phyloP scores from a whole-genome alignment of 2,329 filamentous ascomycete species.

The Colletotrichum sp. region DNA sequence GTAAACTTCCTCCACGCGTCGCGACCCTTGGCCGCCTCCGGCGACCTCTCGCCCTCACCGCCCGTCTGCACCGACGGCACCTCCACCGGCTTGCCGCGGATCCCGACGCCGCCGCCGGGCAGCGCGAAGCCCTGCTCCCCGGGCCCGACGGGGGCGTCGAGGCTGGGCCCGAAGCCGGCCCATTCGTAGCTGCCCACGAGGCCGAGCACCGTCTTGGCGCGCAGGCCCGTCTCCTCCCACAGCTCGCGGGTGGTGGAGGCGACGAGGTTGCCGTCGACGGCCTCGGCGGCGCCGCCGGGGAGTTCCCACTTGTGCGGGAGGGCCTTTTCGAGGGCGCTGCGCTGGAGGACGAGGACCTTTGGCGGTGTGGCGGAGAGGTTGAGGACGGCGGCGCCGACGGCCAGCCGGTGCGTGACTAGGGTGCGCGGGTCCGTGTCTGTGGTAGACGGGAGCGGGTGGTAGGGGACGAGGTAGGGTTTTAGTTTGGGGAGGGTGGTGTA shows the following conservation, averaged over 20 bases:
- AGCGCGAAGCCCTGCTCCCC: slow-evolving; percentile 15
- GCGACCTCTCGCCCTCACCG: slow-evolving; percentile 2
- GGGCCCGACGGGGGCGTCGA: slow-evolving; percentile 3
- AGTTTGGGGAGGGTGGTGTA: slow-evolving; percentile 9
- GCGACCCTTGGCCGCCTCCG: neutral
- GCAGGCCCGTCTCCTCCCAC: slow-evolving; percentile 54
- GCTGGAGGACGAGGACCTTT: slow-evolving; percentile 45
- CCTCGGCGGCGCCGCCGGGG: slow-evolving; percentile 46
- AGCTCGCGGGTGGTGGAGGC: slow-evolving; percentile 52
- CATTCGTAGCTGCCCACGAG: slow-evolving; percentile 34
- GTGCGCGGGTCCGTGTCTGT: neutral
- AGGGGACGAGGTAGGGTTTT: slow-evolving; percentile 1
- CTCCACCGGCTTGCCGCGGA: neutral
- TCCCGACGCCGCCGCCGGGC: neutral
- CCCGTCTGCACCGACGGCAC: slow-evolving; percentile 7
- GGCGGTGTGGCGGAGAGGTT: slow-evolving; percentile 8
- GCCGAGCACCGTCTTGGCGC: slow-evolving; percentile 42
- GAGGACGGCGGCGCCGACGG: slow-evolving; percentile 19
- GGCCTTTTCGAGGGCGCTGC: slow-evolving; percentile 38
- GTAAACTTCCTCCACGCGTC: slow-evolving; percentile 37
- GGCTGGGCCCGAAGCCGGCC: slow-evolving; percentile 5
- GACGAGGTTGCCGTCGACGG: slow-evolving; percentile 47
- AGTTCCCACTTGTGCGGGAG: slow-evolving; percentile 49
- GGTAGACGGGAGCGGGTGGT: neutral
- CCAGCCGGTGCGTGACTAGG: slow-evolving; percentile 4